Evolutionary conservation across 176 grass and related monocot species (phyloP).

Genomic region (Oryza coarctata): DNA sequence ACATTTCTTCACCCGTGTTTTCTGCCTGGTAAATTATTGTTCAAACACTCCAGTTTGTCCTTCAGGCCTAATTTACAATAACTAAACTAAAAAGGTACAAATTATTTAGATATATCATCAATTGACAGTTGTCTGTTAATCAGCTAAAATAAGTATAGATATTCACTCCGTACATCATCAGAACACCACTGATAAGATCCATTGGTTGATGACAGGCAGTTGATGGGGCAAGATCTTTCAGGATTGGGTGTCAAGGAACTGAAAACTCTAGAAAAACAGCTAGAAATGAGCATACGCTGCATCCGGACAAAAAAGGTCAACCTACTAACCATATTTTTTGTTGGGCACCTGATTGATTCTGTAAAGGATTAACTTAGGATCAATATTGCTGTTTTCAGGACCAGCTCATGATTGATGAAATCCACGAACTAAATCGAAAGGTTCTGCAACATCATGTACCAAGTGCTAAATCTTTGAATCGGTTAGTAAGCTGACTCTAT

Average conservation of each 20-base stretch:
- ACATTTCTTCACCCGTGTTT: not conserved
- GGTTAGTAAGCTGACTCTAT: constrained; percentile 26
- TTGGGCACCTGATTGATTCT: not conserved
- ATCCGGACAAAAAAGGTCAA: constrained; percentile 68
- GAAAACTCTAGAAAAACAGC: constrained; percentile 66
- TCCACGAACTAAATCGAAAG: constrained; percentile 76
- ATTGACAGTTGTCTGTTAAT: not conserved
- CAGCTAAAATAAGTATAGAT: not conserved
- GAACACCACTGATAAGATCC: not conserved
- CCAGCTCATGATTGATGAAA: constrained; percentile 65
- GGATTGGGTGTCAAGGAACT: constrained; percentile 63
- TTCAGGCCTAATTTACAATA: not conserved
- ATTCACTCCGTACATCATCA: not conserved
- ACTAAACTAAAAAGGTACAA: not conserved
- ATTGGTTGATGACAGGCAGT: constrained; percentile 42
- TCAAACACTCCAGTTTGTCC: not conserved
- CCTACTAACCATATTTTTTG: constrained; percentile 11
- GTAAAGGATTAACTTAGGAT: constrained; percentile 23
- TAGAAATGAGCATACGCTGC: constrained; percentile 58
- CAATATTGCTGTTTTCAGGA: constrained; percentile 51
- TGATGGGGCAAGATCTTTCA: constrained; percentile 80
- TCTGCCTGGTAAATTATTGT: constrained; percentile 26
- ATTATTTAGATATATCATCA: not conserved
- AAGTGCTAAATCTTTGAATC: not conserved
- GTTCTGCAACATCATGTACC: constrained; percentile 28